phyloP scores from a whole-genome alignment of 805 yeast genomes.

The Saccharomycopsis sp. region DNA sequence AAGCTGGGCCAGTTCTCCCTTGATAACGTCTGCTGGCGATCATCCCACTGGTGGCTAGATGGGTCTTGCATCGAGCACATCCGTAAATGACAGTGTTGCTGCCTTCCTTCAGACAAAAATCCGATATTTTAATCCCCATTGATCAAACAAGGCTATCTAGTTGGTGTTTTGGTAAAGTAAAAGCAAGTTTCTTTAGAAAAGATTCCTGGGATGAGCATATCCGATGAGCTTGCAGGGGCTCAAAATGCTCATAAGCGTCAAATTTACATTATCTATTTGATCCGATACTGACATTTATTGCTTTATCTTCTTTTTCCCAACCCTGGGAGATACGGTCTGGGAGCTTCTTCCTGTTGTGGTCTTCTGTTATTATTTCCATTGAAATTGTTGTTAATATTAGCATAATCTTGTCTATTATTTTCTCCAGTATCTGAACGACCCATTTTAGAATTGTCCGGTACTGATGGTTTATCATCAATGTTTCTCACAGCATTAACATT shows the following conservation, averaged over 20 bases:
- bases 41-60: slow-evolving; percentile 27
- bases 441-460: background rate
- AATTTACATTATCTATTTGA: too few species aligned
- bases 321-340: background rate
- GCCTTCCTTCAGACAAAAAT: slow-evolving; percentile 19
- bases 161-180: too few species aligned
- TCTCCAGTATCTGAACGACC: too few species aligned
- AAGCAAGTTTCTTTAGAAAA: background rate
- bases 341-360: background rate
- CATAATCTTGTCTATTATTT: background rate
- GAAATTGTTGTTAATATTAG: background rate
- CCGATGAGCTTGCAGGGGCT: too few species aligned
- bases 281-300: too few species aligned
- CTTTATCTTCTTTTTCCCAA: background rate
- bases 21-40: slow-evolving; percentile 36
- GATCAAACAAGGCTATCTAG: too few species aligned
- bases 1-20: slow-evolving; percentile 51
- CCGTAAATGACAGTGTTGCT: slow-evolving; percentile 23
- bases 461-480: background rate
- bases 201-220: too few species aligned
- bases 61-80: slow-evolving; percentile 32
- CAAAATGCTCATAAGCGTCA: too few species aligned
- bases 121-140: slow-evolving; percentile 36
- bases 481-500: slow-evolving; percentile 23
- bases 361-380: background rate